phyloP scores from a whole-genome alignment of 805 yeast genomes.

The Candida michaelii region DNA sequence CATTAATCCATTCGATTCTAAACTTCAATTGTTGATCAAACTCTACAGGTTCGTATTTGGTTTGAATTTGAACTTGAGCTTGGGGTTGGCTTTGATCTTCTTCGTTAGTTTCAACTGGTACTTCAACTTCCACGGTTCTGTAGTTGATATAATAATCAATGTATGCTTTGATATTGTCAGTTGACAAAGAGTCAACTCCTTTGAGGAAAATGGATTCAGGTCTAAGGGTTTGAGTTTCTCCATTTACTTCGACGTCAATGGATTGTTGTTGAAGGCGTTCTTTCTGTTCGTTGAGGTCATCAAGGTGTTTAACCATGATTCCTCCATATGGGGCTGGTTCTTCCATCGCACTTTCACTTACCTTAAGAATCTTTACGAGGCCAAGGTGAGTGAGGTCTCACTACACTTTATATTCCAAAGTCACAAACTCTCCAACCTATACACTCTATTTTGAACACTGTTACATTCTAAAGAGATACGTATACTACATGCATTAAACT shows the following conservation, averaged over 20 bases:
- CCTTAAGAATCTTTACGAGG: too few relatives aligned
- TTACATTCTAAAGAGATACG: too few relatives aligned
- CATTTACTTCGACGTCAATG: slow-evolving; percentile 32
- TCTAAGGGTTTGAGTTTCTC: slow-evolving; percentile 33
- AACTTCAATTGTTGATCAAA: slow-evolving; percentile 34
- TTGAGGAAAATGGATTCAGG: slow-evolving; percentile 49
- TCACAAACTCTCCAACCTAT: too few relatives aligned
- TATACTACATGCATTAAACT: too few relatives aligned
- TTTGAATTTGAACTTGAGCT: slow-evolving; percentile 8
- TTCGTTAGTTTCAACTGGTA: slow-evolving; percentile 3
- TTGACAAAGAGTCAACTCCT: slow-evolving; percentile 67
- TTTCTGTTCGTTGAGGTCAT: slow-evolving; percentile 36
- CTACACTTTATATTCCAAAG: too few relatives aligned
- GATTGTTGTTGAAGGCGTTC: slow-evolving; percentile 30
- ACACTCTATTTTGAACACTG: too few relatives aligned
- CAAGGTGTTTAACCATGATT: slow-evolving; percentile 37
- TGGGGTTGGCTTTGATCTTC: slow-evolving; percentile 7
- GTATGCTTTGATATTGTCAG: slow-evolving; percentile 57
- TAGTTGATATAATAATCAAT: slow-evolving; percentile 48
- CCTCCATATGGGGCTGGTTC: slow-evolving; percentile 44
- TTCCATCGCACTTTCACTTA: too few relatives aligned
- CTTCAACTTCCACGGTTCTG: slow-evolving; percentile 12
- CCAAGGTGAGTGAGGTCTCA: too few relatives aligned
- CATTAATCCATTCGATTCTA: slow-evolving; percentile 67
- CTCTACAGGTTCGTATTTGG: slow-evolving; percentile 24